Conservation (phyloP, 2,329 filamentous ascomycete genomes). For the Fusarium papillatum region DNA sequence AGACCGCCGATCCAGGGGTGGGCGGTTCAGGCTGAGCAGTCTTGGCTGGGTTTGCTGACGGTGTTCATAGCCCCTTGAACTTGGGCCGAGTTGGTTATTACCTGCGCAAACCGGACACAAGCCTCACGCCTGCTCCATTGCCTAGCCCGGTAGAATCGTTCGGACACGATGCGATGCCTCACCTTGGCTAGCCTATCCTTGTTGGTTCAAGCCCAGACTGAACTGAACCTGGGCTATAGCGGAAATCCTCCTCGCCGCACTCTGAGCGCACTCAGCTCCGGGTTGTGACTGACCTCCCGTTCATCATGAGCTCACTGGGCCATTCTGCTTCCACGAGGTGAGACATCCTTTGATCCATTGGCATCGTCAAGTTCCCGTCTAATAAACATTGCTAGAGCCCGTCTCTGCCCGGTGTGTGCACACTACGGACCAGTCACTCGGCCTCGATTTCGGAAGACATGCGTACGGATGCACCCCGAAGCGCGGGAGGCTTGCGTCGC, state of each 20-base stretch:
- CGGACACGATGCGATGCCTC: slow-evolving; percentile 26
- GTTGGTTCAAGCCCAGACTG: background rate
- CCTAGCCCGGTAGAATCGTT: slow-evolving; percentile 30
- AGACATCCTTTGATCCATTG: slow-evolving; percentile 37
- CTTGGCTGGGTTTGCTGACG: slow-evolving; percentile 41
- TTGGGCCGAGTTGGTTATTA: background rate
- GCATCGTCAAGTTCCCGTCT: slow-evolving; percentile 29
- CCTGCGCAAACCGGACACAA: background rate
- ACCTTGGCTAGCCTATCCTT: background rate
- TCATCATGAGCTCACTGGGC: slow-evolving; percentile 22
- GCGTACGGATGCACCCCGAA: slow-evolving; percentile 33
- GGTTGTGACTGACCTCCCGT: slow-evolving; percentile 16
- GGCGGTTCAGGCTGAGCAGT: slow-evolving; percentile 28
- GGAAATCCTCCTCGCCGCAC: slow-evolving; percentile 5
- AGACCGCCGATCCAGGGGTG: slow-evolving; percentile 44
- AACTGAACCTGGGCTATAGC: background rate
- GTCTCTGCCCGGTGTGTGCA: slow-evolving; percentile 38
- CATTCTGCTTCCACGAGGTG: slow-evolving; percentile 20
- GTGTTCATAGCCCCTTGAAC: slow-evolving; percentile 29
- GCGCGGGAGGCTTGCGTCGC: slow-evolving; percentile 26
- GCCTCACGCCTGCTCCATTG: slow-evolving; percentile 18
- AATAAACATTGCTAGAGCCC: slow-evolving; percentile 31
- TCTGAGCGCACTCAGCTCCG: slow-evolving; percentile 2
- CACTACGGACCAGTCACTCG: slow-evolving; percentile 17
- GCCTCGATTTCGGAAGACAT: slow-evolving; percentile 17